Evolutionary conservation across 495 filamentous ascomycete genomes (phyloP), one percentile per base, ranked within the genome.

Genomic region (Thozetella sp.): DNA sequence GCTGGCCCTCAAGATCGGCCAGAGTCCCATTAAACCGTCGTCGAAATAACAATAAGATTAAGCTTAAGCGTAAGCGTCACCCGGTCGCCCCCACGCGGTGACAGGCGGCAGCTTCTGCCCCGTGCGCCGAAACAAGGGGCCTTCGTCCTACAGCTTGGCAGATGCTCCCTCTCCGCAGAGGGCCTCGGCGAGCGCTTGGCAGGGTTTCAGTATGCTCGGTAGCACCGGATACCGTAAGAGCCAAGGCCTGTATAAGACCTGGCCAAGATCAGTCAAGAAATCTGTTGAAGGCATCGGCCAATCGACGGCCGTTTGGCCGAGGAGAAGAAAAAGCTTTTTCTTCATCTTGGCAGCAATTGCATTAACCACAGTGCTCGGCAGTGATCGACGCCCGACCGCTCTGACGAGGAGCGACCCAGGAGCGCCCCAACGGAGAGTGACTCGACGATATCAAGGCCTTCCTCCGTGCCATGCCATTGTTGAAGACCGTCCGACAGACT

Each of bases 81-180:
- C 4, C 20, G 12, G 12, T 48, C 43, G 20, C 20, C 43, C 43
- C 43, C 10, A 10, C 43, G 12, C 9, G 3, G 9, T 13, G 43
- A n/a, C 43, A 37, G 6, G 30, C 20, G n/a, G n/a, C n/a, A 48
- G n/a, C 10, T 11, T n/a, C n/a, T 20, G 43, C 43, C 20, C 43
- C 43, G 43, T 48, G 43, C 43, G 43, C 6, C 43, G 43, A 48
- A 48, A 48, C 43, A 48, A 48, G 43, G 43, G 43, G 43, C n/a
- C 20, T 6, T 48, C 43, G 43, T 48, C 43, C 43, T 15, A 48
- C 9, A 19, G 4, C 43, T 48, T 48, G 43, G 43, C 43, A 20
- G 43, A 19, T 20, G n/a, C 10, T 20, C 12, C 43, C 43, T 10
- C n/a, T 48, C n/a, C 9, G 43, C 43, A 48, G n/a, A 17, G 6